Conservation (phyloP, 192 early-diverging fungal species). For the Globomyces pollinis-pini region DNA sequence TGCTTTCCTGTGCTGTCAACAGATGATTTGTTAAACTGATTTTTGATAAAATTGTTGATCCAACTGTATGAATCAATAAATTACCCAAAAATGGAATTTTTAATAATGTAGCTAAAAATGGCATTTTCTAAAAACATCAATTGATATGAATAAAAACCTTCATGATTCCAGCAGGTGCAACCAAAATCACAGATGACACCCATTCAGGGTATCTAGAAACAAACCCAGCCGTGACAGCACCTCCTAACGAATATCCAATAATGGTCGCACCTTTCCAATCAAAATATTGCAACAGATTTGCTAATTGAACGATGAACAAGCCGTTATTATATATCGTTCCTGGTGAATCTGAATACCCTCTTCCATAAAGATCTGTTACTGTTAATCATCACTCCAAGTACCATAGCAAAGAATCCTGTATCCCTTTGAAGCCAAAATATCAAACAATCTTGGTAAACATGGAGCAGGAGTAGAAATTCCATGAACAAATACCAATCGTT, state of each 20-base stretch:
- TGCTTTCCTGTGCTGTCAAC: no score
- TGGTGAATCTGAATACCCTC: slow-evolving; percentile 41
- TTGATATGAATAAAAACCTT: neutral
- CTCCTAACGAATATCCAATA: slow-evolving; percentile 36
- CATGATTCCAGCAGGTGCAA: slow-evolving; percentile 44
- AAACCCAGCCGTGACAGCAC: slow-evolving; percentile 38
- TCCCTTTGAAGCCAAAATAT: slow-evolving; percentile 24
- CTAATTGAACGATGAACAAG: slow-evolving; percentile 32
- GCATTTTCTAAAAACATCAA: slow-evolving; percentile 1
- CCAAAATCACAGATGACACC: slow-evolving; percentile 30
- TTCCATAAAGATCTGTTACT: slow-evolving; percentile 24
- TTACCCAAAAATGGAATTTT: neutral
- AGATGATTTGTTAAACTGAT: no score
- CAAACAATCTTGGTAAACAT: slow-evolving; percentile 5
- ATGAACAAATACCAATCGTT: slow-evolving; percentile 34
- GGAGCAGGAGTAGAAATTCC: slow-evolving; percentile 22
- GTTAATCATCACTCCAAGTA: no score
- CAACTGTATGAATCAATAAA: slow-evolving; percentile 5
- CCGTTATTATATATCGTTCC: slow-evolving; percentile 22
- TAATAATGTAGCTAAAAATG: neutral
- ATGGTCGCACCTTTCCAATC: slow-evolving; percentile 33
- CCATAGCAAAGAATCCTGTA: slow-evolving; percentile 35
- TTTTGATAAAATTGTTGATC: neutral
- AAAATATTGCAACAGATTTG: slow-evolving; percentile 31
- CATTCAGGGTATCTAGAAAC: slow-evolving; percentile 29